Base-by-base conservation (phyloP, 257 asterid species). In the Scutellaria baicalensis region DNA sequence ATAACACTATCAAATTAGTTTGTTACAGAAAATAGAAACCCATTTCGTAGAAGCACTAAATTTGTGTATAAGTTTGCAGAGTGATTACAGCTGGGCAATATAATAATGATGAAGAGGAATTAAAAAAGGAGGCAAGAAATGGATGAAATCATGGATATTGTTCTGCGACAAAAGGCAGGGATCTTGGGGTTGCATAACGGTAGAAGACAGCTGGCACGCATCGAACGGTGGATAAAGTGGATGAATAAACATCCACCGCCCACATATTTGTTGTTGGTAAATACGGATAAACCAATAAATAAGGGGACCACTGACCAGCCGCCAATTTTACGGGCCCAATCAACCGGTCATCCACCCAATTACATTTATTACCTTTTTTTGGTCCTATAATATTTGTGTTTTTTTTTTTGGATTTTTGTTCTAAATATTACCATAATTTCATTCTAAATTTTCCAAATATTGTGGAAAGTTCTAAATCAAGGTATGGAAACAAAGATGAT, bases 141-240 rank as follows among this genome's bases (percentile, higher is more conserved):
- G 60, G 52, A 59, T 71, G 56, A 64, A 31, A 23, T 13, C 27
- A 43, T 51, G 55, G 56, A 51, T 20, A 35, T 23, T 23, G 21
- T 33, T 17, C 6, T 12, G 55, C 27, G 5, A 48, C 20, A 9
- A 14, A 23, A 6, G 39, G 49, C 66, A 14, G 48, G 42, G 71
- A 61, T 76, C 60, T 23, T 47, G 59, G 45, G 52, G 18, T 1
- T 38, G 66, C 65, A 73, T 81, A 71, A 33, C 70, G 66, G 70
- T 40, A 35, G 44, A 51, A 54, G 54, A 59, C 60, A 70, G 69
- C 70, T 73, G 81, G 74, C 69, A 69, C 54, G 45, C 17, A 61
- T 49, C 75, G n/a, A 47, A 35, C 33, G 55, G 33, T 58, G 45
- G 59, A 58, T 9, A 50, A 11, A 20, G 13, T 9, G 31, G 14